Evolutionary conservation across 495 filamentous ascomycete species (phyloP), one percentile per base, ranked within the genome.

Genomic region (Tetracladium marchalianum): DNA sequence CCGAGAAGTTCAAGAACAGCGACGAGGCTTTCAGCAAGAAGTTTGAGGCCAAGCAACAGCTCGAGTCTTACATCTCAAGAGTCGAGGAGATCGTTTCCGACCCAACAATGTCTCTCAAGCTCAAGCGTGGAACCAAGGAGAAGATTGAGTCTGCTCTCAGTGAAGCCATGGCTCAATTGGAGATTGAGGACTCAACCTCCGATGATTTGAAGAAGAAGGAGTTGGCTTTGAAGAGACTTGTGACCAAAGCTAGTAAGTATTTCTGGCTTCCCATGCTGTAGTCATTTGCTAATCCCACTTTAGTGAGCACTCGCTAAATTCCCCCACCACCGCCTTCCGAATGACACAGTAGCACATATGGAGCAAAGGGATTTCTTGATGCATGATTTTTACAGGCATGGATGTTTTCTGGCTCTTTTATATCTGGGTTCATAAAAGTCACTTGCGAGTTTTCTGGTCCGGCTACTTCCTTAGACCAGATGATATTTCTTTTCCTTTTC

Each of bases 151-250:
- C 85, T 56, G 84, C 90, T 41, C 78, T 90, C 48, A 82, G 77
- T 57, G 85, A 90, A 51, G 85, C 85, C 46, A 90, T 90, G 85
- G 82, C 74, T 22, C 85, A 89, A 64, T 74, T 90, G 43, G 85
- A 90, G 72, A 71, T 90, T 59, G 85, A 90, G 62, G 85, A 99
- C 56, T 87, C 88, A 31, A 70, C 71, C 39, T 84, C 88, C 34
- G 92, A 99, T 58, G 92, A 99, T 65, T 75, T 99, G 50, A 97
- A 93, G 85, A 97, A 97, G 89, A 96, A 96, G 84, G 92, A 99
- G 78, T 73, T 99, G 45, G 92, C 89, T 46, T 77, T 99, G 41
- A 99, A 99, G 89, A 74, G 92, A 59, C 73, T 94, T 52, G 89
- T 99, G 46, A 99, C 92, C 62, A 97, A 96, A 78, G 90, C 89